Base-by-base conservation (phyloP, 371 early-diverging fungal species). In the Saksenaea vasiformis region DNA sequence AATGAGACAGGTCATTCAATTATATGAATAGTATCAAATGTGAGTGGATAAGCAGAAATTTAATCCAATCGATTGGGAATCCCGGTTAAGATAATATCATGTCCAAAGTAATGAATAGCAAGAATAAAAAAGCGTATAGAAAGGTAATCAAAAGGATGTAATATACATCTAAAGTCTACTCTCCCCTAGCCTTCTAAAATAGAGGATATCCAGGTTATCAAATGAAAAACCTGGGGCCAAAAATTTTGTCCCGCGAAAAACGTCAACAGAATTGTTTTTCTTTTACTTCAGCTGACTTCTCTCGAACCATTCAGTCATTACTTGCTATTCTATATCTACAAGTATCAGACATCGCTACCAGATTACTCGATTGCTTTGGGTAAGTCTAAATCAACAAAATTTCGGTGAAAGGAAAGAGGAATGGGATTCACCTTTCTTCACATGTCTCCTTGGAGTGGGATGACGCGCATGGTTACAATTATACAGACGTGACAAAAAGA, bases 161-260 rank as follows among this genome's bases (percentile, higher is more conserved):
- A 2, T 31, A 31, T 31, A 31, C 31, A 7, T 7, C 14, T 47
- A 19, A 17, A 19, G 10, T 47, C 10, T 47, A n/a, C 24, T 47
- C 51, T 47, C 51, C 51, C 22, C 31, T 31, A 7, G 51, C 22
- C 51, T 22, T n/a, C 22, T 22, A 47, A 17, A 47, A 47, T 22
- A 47, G 17, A 19, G 51, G 22, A 47, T 47, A 47, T 19, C 24
- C 10, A 47, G 51, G 19, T 47, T 47, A 47, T 47, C 51, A 47
- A 47, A 47, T 47, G 51, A 47, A 47, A 47, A 47, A 22, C 17
- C 51, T 22, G 51, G 51, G 51, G 22, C 51, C 51, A 47, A 47
- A 47, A 47, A 47, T 47, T 47, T 47, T 47, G 22, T 22, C 22
- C 51, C 51, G 51, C 51, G 51, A 47, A 47, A n/a, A 47, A 47